Percentiles rank a stretch among this genome's conserved stretches.
Conservation (phyloP, 306 rosid species). For the Adenanthera pavonina region DNA sequence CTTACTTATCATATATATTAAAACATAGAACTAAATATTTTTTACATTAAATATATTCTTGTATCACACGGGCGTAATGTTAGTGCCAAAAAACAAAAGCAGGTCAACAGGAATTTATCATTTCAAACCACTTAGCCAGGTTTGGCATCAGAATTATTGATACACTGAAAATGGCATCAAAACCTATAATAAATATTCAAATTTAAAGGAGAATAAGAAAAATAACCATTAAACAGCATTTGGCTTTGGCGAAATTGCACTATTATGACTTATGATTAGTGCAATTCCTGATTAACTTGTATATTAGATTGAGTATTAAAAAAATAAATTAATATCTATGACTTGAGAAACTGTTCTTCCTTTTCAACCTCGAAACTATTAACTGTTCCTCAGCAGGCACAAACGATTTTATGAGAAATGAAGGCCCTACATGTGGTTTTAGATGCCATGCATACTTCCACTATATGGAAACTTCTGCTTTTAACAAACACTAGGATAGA, state of each 20-base stretch:
- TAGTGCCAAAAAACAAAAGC: too few relatives aligned
- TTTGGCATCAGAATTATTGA: conserved; percentile 1
- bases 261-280: background rate
- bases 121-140: background rate
- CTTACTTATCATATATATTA: too few relatives aligned
- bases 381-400: conserved; percentile 1
- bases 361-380: background rate
- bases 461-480: conserved; percentile 28
- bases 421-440: conserved; percentile 23
- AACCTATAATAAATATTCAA: background rate
- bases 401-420: conserved; percentile 19
- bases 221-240: background rate
- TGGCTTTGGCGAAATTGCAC: background rate
- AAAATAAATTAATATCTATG: conserved; percentile 36
- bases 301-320: conserved; percentile 8
- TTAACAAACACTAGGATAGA: conserved; percentile 67
- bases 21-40: too few relatives aligned
- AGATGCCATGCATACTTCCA: conserved; percentile 13
- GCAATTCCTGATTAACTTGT: background rate
- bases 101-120: background rate
- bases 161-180: background rate
- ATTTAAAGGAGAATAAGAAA: background rate
- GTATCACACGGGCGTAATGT: too few relatives aligned
- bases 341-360: background rate
- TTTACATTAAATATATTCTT: too few relatives aligned